Conservation (phyloP, 2,329 filamentous ascomycete species). For the Podosphaera leucotricha region DNA sequence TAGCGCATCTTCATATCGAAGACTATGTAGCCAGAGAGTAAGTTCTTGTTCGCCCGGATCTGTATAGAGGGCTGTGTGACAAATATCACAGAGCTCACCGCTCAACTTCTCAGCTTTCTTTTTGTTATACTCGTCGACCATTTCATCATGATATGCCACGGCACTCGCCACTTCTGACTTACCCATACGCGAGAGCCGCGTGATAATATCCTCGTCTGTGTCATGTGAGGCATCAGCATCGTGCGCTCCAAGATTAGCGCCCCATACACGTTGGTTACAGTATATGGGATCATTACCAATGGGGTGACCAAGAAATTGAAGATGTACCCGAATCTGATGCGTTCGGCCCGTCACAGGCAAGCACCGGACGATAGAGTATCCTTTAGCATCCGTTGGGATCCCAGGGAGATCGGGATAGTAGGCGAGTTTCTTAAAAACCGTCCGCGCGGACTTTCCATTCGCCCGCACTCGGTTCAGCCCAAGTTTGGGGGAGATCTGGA, state of each 20-base stretch:
- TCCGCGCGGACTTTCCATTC: slow-evolving; percentile 71
- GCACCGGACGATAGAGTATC: slow-evolving; percentile 88
- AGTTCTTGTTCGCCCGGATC: slow-evolving; percentile 81
- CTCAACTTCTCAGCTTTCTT: slow-evolving; percentile 85
- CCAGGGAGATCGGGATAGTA: slow-evolving; percentile 41
- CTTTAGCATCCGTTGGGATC: slow-evolving; percentile 26
- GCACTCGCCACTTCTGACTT: slow-evolving; percentile 83
- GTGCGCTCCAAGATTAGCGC: slow-evolving; percentile 46
- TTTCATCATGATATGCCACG: slow-evolving; percentile 79
- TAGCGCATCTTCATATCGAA: slow-evolving; percentile 63
- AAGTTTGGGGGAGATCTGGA: slow-evolving; percentile 84
- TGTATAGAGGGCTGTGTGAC: slow-evolving; percentile 73
- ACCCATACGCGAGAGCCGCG: slow-evolving; percentile 67
- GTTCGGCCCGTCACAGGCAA: slow-evolving; percentile 82
- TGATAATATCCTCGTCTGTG: slow-evolving; percentile 75
- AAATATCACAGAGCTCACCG: slow-evolving; percentile 57
- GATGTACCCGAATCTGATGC: slow-evolving; percentile 81
- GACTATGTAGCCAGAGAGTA: slow-evolving; percentile 79
- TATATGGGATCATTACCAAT: slow-evolving; percentile 98
- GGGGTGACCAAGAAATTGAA: slow-evolving; percentile 83
- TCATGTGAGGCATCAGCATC: slow-evolving; percentile 43
- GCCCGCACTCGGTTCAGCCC: slow-evolving; percentile 87
- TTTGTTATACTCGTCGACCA: slow-evolving; percentile 77
- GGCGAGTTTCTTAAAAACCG: slow-evolving; percentile 77
- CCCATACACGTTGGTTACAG: slow-evolving; percentile 82